Base-by-base conservation (phyloP, 192 early-diverging fungal genomes). In the Entrophospora sp. region DNA sequence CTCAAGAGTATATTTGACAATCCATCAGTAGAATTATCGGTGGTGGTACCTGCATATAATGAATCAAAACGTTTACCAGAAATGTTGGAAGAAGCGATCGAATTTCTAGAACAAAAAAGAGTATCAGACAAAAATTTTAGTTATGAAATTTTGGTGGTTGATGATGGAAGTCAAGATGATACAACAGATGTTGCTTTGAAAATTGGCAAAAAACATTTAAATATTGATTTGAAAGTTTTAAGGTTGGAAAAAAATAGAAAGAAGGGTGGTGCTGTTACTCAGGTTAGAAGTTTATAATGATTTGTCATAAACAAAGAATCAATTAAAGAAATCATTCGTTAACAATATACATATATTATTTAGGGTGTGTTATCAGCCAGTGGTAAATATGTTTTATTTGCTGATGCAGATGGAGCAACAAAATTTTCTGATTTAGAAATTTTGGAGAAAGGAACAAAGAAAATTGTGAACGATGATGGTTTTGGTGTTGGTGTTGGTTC, bases 321-420 rank as follows among this genome's bases (percentile, higher is more conserved):
- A 20, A 9, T 12, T 22, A 22, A 2, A 0, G 18, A 44, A 38
- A 35, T 46, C 48, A 13, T 31, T 38, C 48, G 20, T 37, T 2
- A 34, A 13, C 1, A 22, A 4, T 57, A 1, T 57, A 14, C 22
- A n/a, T 60, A 40, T 63, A 30, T 35, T 59, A 37, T 4, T 25
- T 80, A 96, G 89, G 95, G 95, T 22, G 84, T 96, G 70, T 71
- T 93, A 61, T 82, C 80, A 40, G 78, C 90, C 10, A 73, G 87
- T 24, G 96, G 94, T 18, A 75, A 87, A 36, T 73, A 73, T 51
- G 55, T 94, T 38, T 73, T 98, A 61, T 94, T 98, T 81, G 94
- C 89, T 14, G 96, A 98, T 72, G 96, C 96, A 0, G 96, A 98
- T 76, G 96, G 94, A 8, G 94, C 96, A 1, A 94, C 94, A 0